Evolutionary conservation across 441 rosid species (phyloP), one percentile per base, ranked within the genome.

Genomic region (Sinapis alba): DNA sequence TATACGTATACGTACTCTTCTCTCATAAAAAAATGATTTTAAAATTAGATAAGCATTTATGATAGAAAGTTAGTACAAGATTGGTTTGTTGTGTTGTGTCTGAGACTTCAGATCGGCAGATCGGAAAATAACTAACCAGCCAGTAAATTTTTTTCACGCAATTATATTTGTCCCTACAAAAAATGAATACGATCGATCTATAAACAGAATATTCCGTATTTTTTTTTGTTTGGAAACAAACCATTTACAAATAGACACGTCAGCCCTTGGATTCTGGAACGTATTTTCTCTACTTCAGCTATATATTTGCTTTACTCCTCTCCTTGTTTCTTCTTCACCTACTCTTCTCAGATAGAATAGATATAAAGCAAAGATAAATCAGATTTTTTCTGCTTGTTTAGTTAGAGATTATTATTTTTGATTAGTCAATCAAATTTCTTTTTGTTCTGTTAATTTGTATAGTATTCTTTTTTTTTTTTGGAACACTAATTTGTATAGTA

Each of bases 201-300:
- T n/a, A 67, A 68, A 51, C 63, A 68, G 47, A 62, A 68, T 51
- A 68, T 69, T 69, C 60, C 53, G 38, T 12, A 41, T 57, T 26
- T 66, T 5, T 26, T 50, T 67, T 41, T 47, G 10, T 59, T 19
- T 27, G 10, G 1, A 50, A 77, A 71, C 47, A 9, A 9, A 43
- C 78, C 81, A 73, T 15, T 68, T 6, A 68, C 15, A 68, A 27
- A 1, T 56, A 56, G 81, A 68, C 81, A 73, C 74, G 71, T 56
- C 61, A 78, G 78, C 81, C 81, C 78, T 78, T 72, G 15, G 20
- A 21, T 62, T 73, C 15, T 28, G 36, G 38, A 68, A 47, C 26
- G 60, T 68, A 21, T 68, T 41, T 27, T 72, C 62, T 61, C 65
- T 77, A 41, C 54, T 51, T 71, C 24, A 58, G 57, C 45, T 34